Evolutionary conservation across 2,329 filamentous ascomycete species (phyloP).

Genomic region (Fusarium poae): DNA sequence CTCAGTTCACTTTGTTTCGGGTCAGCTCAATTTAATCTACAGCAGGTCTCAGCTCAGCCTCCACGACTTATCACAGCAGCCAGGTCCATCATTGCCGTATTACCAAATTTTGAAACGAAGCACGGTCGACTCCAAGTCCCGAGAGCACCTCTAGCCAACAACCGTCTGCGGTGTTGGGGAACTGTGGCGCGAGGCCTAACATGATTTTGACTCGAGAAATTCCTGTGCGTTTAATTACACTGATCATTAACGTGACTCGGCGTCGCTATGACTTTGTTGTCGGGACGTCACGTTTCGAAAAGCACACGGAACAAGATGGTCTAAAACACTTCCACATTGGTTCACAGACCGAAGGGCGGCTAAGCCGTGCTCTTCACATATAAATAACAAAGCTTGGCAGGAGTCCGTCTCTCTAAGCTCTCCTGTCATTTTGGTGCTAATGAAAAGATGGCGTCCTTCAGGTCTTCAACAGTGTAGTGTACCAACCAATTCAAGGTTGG

Average conservation of each 20-base stretch:
- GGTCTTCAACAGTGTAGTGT: not conserved
- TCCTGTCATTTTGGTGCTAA: slow-evolving; percentile 5
- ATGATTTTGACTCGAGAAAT: slow-evolving; percentile 14
- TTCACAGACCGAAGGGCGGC: not conserved
- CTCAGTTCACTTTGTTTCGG: slow-evolving; percentile 6
- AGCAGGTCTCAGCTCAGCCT: slow-evolving; percentile 1
- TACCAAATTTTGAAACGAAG: slow-evolving; percentile 22
- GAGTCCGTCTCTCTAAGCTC: slow-evolving; percentile 1
- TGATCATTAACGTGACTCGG: not conserved
- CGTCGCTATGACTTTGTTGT: not conserved
- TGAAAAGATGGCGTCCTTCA: not conserved
- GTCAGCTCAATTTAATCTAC: slow-evolving; percentile 1
- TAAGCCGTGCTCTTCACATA: not conserved
- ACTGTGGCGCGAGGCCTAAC: slow-evolving; percentile 5
- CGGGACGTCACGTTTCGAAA: slow-evolving; percentile 12
- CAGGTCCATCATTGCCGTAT: slow-evolving; percentile 1
- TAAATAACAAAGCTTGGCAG: slow-evolving; percentile 30
- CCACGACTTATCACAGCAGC: not conserved
- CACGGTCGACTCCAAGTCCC: slow-evolving; percentile 30
- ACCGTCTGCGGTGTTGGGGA: slow-evolving; percentile 12
- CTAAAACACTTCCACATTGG: slow-evolving; percentile 1
- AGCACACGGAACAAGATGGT: slow-evolving; percentile 18
- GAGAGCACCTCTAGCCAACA: slow-evolving; percentile 16
- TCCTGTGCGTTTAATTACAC: slow-evolving; percentile 2
- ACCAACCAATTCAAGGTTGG: slow-evolving; percentile 12